Conservation (phyloP, 805 yeast genomes). For the Kluyveromyces siamensis region DNA sequence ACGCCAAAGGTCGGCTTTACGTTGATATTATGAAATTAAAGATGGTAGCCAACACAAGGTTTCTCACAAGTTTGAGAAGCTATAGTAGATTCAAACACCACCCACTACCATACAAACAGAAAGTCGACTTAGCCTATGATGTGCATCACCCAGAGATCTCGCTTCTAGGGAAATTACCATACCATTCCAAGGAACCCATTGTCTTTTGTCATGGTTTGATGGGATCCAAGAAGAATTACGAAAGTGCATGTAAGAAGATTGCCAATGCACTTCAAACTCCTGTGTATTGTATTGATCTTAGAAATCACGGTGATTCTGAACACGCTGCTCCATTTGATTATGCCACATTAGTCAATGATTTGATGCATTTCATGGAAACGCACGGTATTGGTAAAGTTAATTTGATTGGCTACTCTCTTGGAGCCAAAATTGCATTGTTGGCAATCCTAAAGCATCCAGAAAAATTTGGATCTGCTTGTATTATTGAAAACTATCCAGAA, state of each 20-base stretch:
- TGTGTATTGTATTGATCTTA: conserved; percentile 35
- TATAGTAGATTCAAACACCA: too few relatives aligned
- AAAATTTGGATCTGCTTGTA: conserved; percentile 30
- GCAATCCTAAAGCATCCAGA: conserved; percentile 34
- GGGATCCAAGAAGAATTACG: conserved; percentile 37
- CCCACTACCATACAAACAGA: conserved; percentile 13
- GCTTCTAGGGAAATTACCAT: conserved; percentile 14
- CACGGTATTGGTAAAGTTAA: conserved; percentile 23
- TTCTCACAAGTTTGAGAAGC: too few relatives aligned
- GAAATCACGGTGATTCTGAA: conserved; percentile 41
- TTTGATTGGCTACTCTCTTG: conserved; percentile 42
- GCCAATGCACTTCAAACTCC: conserved; percentile 25
- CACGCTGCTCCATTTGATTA: conserved; percentile 37
- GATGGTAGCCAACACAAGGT: too few relatives aligned
- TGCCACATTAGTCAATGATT: conserved; percentile 33
- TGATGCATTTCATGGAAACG: conserved; percentile 28
- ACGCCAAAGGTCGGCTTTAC: too few relatives aligned
- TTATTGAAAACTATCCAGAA: conserved; percentile 41
- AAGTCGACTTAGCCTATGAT: conserved; percentile 24
- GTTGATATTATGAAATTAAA: too few relatives aligned
- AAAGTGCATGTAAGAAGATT: conserved; percentile 30
- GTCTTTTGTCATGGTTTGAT: conserved; percentile 42
- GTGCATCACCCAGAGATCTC: conserved; percentile 20
- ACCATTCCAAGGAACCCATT: conserved; percentile 25
- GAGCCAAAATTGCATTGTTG: conserved; percentile 43